A percentile compares a stretch with the other conserved stretches of the same genome.
phyloP scores from a whole-genome alignment of 495 filamentous ascomycete genomes.

The Achaetomiella virescens region DNA sequence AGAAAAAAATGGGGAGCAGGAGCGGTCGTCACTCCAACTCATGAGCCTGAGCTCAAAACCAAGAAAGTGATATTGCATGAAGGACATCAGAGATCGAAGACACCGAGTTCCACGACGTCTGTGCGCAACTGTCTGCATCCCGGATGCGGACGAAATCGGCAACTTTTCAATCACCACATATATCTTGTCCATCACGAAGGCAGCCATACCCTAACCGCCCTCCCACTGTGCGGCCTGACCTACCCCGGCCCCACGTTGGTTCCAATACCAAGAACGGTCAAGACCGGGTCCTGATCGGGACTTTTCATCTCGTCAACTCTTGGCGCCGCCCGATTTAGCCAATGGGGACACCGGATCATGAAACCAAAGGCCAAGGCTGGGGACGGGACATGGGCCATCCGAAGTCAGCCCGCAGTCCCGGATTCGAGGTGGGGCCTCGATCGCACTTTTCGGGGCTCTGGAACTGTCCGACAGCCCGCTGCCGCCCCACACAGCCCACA shows the following conservation, averaged over 20 bases:
- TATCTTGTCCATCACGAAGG: too few relatives aligned
- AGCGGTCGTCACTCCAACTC: too few relatives aligned
- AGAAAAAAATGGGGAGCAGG: too few relatives aligned
- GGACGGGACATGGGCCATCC: conserved; percentile 13
- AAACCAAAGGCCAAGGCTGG: neutral
- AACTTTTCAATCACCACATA: too few relatives aligned
- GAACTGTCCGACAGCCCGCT: conserved; percentile 8
- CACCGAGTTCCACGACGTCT: too few relatives aligned
- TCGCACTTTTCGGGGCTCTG: conserved; percentile 2
- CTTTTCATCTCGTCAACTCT: neutral
- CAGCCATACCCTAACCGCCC: too few relatives aligned
- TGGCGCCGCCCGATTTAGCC: neutral
- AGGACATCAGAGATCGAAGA: too few relatives aligned
- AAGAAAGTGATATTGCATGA: too few relatives aligned
- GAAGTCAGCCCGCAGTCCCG: conserved; percentile 12
- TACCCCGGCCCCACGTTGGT: neutral
- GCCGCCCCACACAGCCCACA: neutral
- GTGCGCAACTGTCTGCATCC: too few relatives aligned
- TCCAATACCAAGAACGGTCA: neutral
- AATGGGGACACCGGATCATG: neutral
- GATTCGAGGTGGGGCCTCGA: neutral
- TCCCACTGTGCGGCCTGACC: too few relatives aligned
- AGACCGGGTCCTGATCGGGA: neutral
- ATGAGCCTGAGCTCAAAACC: too few relatives aligned
- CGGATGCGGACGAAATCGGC: too few relatives aligned